Evolutionary conservation across 306 rosid genomes (phyloP).

Genomic region (Prunus salicina): DNA sequence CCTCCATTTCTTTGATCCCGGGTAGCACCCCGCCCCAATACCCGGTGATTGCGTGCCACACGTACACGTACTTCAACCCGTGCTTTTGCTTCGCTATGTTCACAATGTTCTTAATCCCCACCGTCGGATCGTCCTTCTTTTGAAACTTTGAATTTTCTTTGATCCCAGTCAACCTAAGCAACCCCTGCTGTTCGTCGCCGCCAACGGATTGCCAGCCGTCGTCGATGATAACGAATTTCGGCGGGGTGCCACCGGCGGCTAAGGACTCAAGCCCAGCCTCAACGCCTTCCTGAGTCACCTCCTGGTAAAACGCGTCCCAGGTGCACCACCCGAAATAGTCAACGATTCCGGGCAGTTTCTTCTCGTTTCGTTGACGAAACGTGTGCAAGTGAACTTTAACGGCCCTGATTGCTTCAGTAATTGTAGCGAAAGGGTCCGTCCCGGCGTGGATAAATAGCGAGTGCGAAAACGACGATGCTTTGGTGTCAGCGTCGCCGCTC

Average conservation of each 20-base stretch:
- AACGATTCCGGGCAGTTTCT: slow-evolving; percentile 66
- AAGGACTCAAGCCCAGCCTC: slow-evolving; percentile 64
- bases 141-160: slow-evolving; percentile 73
- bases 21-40: slow-evolving; percentile 95
- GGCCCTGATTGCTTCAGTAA: slow-evolving; percentile 54
- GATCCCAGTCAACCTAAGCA: slow-evolving; percentile 57
- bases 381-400: slow-evolving; percentile 56
- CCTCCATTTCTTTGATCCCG: slow-evolving; percentile 64
- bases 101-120: slow-evolving; percentile 62
- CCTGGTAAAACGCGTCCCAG: slow-evolving; percentile 90
- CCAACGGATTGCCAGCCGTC: slow-evolving; percentile 90
- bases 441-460: slow-evolving; percentile 60
- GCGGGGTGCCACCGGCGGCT: slow-evolving; percentile 62
- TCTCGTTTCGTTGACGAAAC: slow-evolving; percentile 79
- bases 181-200: slow-evolving; percentile 22
- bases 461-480: slow-evolving; percentile 62
- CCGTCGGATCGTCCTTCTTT: slow-evolving; percentile 40
- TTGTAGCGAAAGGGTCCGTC: slow-evolving; percentile 61
- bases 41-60: slow-evolving; percentile 95
- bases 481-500: slow-evolving; percentile 68
- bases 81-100: slow-evolving; percentile 58
- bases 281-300: slow-evolving; percentile 82
- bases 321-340: slow-evolving; percentile 93
- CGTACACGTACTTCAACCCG: slow-evolving; percentile 66
- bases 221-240: slow-evolving; percentile 82